phyloP scores from a whole-genome alignment of 345 rosid species.

The Sonneratia alba region DNA sequence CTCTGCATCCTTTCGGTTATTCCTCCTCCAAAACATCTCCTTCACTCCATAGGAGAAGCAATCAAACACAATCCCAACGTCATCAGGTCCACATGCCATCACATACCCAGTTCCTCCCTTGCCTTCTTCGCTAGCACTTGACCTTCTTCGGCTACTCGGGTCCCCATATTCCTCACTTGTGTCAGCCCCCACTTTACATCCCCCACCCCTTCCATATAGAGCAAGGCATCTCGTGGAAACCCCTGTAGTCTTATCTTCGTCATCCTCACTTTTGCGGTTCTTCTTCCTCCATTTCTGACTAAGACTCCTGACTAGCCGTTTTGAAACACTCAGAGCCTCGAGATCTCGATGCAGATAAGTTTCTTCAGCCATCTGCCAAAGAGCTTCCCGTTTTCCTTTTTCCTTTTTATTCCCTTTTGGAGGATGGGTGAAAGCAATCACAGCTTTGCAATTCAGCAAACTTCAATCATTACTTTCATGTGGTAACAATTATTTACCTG shows the following conservation, averaged over 20 bases:
- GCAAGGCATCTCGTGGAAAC: conserved; percentile 60
- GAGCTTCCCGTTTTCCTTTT: not conserved
- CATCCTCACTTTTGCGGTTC: conserved; percentile 37
- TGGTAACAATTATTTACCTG: conserved; percentile 1
- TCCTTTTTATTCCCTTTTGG: not conserved
- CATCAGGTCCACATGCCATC: conserved; percentile 58
- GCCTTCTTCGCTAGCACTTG: conserved; percentile 73
- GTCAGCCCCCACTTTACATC: conserved; percentile 95
- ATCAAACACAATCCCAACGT: conserved; percentile 58
- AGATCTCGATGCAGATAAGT: conserved; percentile 50
- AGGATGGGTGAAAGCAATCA: not conserved
- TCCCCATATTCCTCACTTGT: conserved; percentile 72
- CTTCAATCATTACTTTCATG: conserved; percentile 2
- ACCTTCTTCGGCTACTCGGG: conserved; percentile 61
- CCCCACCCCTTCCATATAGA: conserved; percentile 67
- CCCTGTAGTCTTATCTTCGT: conserved; percentile 43
- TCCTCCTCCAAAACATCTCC: conserved; percentile 79
- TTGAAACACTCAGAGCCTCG: conserved; percentile 61
- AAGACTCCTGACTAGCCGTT: conserved; percentile 64
- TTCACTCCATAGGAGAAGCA: conserved; percentile 83
- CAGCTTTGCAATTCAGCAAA: conserved; percentile 3
- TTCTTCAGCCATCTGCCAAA: conserved; percentile 41
- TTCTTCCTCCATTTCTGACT: conserved; percentile 70
- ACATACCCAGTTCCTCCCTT: conserved; percentile 28
- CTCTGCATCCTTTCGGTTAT: conserved; percentile 28